Conservation (phyloP, 768 basidiomycete genomes). For the Panaeolus cyanescens region DNA sequence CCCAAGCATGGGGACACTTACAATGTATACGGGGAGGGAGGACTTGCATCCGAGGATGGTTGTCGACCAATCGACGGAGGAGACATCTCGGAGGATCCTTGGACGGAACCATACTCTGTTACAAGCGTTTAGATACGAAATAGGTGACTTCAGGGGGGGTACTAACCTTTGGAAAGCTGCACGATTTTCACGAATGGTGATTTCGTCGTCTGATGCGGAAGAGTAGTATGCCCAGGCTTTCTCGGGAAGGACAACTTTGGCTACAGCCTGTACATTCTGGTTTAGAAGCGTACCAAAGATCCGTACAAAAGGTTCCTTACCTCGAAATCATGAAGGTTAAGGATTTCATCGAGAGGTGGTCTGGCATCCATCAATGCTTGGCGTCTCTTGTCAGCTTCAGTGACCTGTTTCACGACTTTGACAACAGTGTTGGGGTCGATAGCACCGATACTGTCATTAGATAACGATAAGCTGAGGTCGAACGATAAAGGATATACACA, state of each 20-base stretch:
- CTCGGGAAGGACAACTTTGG: slow-evolving; percentile 75
- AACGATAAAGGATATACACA: slow-evolving; percentile 17
- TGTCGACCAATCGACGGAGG: slow-evolving; percentile 81
- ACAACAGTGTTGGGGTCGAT: slow-evolving; percentile 72
- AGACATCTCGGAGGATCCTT: slow-evolving; percentile 81
- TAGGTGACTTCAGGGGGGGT: neutral
- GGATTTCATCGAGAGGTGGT: slow-evolving; percentile 75
- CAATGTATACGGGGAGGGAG: slow-evolving; percentile 46
- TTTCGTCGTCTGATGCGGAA: slow-evolving; percentile 94
- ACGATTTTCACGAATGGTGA: slow-evolving; percentile 88
- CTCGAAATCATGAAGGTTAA: slow-evolving; percentile 81
- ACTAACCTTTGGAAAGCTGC: slow-evolving; percentile 83
- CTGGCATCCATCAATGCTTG: slow-evolving; percentile 60
- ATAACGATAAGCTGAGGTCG: neutral
- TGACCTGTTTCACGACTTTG: slow-evolving; percentile 61
- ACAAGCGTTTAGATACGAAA: neutral
- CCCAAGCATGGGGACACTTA: slow-evolving; percentile 26
- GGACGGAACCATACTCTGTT: slow-evolving; percentile 88
- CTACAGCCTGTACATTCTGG: slow-evolving; percentile 62
- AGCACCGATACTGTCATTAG: slow-evolving; percentile 55
- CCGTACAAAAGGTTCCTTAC: slow-evolving; percentile 6
- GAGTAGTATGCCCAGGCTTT: slow-evolving; percentile 98
- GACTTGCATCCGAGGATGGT: slow-evolving; percentile 69
- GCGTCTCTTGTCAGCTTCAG: slow-evolving; percentile 72
- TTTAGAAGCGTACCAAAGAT: neutral